Base-by-base conservation (phyloP, 1,284 basidiomycete genomes). In the Ceratobasidium theobromae region DNA sequence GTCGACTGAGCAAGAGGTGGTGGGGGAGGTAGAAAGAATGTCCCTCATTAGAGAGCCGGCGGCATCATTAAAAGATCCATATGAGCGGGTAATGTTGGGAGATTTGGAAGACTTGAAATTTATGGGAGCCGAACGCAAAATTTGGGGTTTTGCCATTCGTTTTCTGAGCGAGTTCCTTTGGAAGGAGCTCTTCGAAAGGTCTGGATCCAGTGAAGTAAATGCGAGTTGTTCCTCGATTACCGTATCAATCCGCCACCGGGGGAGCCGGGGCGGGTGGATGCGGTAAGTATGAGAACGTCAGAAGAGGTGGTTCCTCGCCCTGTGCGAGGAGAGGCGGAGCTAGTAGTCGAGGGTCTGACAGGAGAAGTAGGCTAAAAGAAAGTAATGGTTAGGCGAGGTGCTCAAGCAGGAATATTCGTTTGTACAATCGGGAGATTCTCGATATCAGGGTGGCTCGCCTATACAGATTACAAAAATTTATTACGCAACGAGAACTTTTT, bases 391-490 rank as follows among this genome's bases (percentile, higher is more conserved):
- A 27, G 38, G 38, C n/a, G 52, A 65, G 16, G 68, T 68, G 32
- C 12, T 18, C 32, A 18, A 32, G 27, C 43, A n/a, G n/a, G 38
- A 18, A 12, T 53, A n/a, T 51, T 40, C 21, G n/a, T 28, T n/a
- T 4, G 52, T 40, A 32, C 25, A 48, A 53, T 23, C n/a, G 45
- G 12, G n/a, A 33, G 35, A 48, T 62, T 28, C 58, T 70, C n/a
- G n/a, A n/a, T n/a, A 46, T 87, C 80, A 89, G 78, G 89, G 88
- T 77, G 88, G 88, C 84, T 90, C 87, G 74, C 89, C 88, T 90
- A 69, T 30, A 51, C 18, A 38, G 70, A 69, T 11, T 33, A 65
- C 64, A 53, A 53, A 69, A 48, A 75, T 71, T 64, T 40, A 35
- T 68, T 16, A 16, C 35, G 35, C 16, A 8, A 38, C 9, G 8